Conservation (phyloP, 495 filamentous ascomycete species). For the Podospora pseudocomata region DNA sequence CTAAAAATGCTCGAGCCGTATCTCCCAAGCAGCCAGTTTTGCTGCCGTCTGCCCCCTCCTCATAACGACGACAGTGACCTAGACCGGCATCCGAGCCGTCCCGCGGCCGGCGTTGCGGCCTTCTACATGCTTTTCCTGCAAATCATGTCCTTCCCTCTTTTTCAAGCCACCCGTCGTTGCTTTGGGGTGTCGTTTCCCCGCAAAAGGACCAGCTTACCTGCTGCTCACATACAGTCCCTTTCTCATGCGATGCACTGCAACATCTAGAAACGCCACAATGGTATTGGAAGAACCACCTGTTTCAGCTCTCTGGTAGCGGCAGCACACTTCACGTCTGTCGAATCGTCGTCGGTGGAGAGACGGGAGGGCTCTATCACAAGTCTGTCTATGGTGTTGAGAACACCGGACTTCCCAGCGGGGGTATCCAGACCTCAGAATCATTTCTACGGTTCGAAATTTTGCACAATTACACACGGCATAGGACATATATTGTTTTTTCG, state of each 20-base stretch:
- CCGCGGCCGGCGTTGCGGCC: constrained; percentile 16
- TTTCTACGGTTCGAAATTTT: background rate
- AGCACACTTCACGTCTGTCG: constrained; percentile 20
- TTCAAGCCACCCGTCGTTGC: constrained; percentile 21
- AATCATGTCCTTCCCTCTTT: constrained; percentile 21
- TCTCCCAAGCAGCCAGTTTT: background rate
- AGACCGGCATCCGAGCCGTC: constrained; percentile 29
- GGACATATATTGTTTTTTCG: background rate
- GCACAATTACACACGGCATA: background rate
- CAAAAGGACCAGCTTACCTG: constrained; percentile 17
- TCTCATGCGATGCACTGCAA: constrained; percentile 14
- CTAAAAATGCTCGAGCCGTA: constrained; percentile 2
- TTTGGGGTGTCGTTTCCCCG: constrained; percentile 18
- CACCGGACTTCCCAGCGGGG: background rate
- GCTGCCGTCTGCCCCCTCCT: background rate
- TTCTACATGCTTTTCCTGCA: background rate
- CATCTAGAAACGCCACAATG: constrained; percentile 15
- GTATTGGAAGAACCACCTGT: constrained; percentile 26
- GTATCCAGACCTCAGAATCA: background rate
- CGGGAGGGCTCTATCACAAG: constrained; percentile 7
- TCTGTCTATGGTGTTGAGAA: background rate
- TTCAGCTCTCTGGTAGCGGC: constrained; percentile 17
- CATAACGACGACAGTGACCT: constrained; percentile 1
- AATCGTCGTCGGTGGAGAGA: constrained; percentile 19
- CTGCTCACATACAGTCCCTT: background rate